phyloP scores from a whole-genome alignment of 2,329 filamentous ascomycete species.

The Simplicillium sp. region DNA sequence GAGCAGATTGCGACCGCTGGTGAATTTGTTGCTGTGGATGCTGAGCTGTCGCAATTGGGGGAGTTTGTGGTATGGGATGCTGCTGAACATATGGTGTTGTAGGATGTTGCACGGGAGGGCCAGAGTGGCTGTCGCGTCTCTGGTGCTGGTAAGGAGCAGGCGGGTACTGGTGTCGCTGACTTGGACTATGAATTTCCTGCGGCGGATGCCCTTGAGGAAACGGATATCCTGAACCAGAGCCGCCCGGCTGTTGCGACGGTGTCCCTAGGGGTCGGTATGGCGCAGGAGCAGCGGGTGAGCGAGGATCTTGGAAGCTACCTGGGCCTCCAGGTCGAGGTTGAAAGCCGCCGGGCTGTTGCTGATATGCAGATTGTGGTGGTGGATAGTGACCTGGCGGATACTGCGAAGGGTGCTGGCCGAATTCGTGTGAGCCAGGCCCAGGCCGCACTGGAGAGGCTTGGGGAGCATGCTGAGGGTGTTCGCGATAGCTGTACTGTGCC shows the following conservation, averaged over 20 bases:
- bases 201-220: conserved; percentile 21
- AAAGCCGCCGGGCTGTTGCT: conserved; percentile 6
- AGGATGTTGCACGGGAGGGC: conserved; percentile 20
- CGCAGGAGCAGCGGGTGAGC: not conserved
- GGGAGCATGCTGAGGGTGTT: not conserved
- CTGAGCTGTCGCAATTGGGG: conserved; percentile 31
- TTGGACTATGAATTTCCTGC: conserved; percentile 36
- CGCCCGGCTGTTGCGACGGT: not conserved
- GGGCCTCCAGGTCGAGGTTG: not conserved
- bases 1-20: conserved; percentile 46
- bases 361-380: conserved; percentile 7
- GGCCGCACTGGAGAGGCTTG: not conserved
- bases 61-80: conserved; percentile 34
- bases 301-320: not conserved
- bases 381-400: conserved; percentile 1
- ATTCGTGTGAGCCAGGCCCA: too few species aligned
- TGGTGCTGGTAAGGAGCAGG: conserved; percentile 31
- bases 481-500: not conserved
- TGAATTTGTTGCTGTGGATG: conserved; percentile 26
- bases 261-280: not conserved
- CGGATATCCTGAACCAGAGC: not conserved
- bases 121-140: conserved; percentile 36
- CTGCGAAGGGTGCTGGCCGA: not conserved
- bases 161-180: conserved; percentile 42
- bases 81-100: conserved; percentile 31